Percentiles rank a stretch among this genome's conserved stretches.
Evolutionary conservation across 371 early-diverging fungal species (phyloP).

Genomic region (Funneliformis caledonium): DNA sequence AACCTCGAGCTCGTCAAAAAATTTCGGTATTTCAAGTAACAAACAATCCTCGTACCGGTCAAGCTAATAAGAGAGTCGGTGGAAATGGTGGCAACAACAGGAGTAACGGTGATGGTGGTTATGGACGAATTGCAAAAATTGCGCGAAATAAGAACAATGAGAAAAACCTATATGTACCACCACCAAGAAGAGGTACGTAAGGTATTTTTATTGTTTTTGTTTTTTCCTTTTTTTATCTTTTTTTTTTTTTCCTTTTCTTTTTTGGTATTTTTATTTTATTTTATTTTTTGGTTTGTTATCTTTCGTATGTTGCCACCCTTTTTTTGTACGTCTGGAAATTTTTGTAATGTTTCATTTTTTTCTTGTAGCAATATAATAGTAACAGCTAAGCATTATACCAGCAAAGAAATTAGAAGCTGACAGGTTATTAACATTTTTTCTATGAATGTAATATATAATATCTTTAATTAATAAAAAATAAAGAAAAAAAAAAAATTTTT

Average conservation of each 20-base stretch:
- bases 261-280: neutral
- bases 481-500: neutral
- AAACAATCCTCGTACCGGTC: neutral
- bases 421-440: neutral
- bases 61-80: slow-evolving; percentile 1
- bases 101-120: slow-evolving; percentile 6
- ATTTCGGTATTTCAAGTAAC: neutral
- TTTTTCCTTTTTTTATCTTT: neutral
- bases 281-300: neutral
- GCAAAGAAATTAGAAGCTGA: neutral
- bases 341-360: neutral
- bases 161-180: slow-evolving; percentile 26
- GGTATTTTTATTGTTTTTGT: neutral
- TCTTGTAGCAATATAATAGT: too few relatives aligned
- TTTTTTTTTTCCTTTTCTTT: neutral
- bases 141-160: slow-evolving; percentile 2
- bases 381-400: neutral
- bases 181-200: slow-evolving; percentile 30
- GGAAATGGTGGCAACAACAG: neutral
- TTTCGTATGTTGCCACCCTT: neutral
- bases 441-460: neutral
- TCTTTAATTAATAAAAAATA: neutral
- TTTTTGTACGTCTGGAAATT: neutral
- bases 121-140: neutral
- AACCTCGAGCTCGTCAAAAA: neutral